phyloP scores from a whole-genome alignment of 75 land plant genomes.

The Gnetum montanum region DNA sequence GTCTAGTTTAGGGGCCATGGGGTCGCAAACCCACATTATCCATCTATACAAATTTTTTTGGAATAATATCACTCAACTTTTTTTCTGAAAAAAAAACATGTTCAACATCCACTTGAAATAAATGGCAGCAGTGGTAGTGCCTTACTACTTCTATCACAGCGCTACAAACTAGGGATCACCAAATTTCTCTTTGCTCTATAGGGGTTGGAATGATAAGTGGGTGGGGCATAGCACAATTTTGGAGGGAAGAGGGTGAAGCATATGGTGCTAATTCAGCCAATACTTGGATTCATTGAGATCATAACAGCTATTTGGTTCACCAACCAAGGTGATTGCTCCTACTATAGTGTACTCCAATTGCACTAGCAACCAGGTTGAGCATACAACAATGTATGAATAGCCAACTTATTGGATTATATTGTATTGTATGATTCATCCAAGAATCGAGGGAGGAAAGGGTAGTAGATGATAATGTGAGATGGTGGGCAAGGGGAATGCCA shows the following conservation, averaged over 20 bases:
- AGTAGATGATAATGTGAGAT: background rate
- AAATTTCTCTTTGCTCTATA: background rate
- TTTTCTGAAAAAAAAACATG: too few species aligned
- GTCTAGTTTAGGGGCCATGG: too few species aligned
- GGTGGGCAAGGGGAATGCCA: background rate
- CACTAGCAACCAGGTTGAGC: background rate
- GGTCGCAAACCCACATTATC: too few species aligned
- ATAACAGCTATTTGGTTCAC: background rate
- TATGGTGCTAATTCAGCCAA: too few species aligned
- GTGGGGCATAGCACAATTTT: slow-evolving; percentile 6
- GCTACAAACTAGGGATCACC: slow-evolving; percentile 3
- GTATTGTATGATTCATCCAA: background rate
- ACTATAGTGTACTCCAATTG: background rate
- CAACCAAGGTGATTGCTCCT: slow-evolving; percentile 1
- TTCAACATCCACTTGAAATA: background rate
- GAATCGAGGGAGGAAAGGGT: background rate
- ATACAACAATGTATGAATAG: background rate
- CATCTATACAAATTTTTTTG: too few species aligned
- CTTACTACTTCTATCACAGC: background rate
- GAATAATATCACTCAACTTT: too few species aligned
- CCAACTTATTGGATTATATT: background rate
- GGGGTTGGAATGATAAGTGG: background rate
- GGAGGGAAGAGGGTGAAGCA: background rate
- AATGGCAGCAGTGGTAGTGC: background rate
- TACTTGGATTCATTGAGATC: too few species aligned